Evolutionary conservation across 192 early-diverging fungal species (phyloP).

Genomic region (Allomyces javanicus): DNA sequence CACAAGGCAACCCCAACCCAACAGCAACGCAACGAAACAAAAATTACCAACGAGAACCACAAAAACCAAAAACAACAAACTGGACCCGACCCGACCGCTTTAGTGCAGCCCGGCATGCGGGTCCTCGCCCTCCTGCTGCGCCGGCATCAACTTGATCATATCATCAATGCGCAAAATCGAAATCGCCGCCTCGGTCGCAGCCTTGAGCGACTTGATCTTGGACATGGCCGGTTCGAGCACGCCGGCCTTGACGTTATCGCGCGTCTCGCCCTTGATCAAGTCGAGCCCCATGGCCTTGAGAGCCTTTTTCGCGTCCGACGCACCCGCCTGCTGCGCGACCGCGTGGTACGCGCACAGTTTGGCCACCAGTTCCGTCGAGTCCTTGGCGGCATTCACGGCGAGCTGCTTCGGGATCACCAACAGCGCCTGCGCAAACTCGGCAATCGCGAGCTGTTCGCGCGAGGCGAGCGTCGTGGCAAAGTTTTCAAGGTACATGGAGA

Average conservation of each 20-base stretch:
- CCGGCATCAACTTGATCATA: slow-evolving; percentile 50
- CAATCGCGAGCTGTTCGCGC: slow-evolving; percentile 94
- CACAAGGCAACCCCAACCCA: too few relatives aligned
- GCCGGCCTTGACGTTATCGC: slow-evolving; percentile 84
- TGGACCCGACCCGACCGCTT: neutral
- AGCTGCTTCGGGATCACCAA: slow-evolving; percentile 94
- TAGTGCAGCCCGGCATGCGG: slow-evolving; percentile 13
- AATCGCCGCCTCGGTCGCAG: slow-evolving; percentile 95
- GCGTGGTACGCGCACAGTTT: slow-evolving; percentile 92
- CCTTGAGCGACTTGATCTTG: slow-evolving; percentile 93
- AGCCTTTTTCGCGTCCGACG: slow-evolving; percentile 46
- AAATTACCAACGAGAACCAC: too few relatives aligned
- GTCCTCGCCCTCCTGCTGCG: slow-evolving; percentile 18
- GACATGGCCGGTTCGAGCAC: slow-evolving; percentile 95
- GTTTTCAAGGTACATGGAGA: slow-evolving; percentile 93
- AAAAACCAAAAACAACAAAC: neutral
- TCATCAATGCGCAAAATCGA: slow-evolving; percentile 93
- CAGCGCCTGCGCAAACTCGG: slow-evolving; percentile 86
- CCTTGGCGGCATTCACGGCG: slow-evolving; percentile 95
- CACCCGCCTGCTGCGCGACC: slow-evolving; percentile 53
- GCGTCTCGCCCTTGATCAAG: slow-evolving; percentile 72
- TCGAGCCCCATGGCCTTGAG: slow-evolving; percentile 87
- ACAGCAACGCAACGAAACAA: too few relatives aligned
- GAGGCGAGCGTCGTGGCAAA: slow-evolving; percentile 93
- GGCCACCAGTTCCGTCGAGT: slow-evolving; percentile 90